phyloP scores from a whole-genome alignment of 441 rosid genomes.

The Syzygium malaccense region DNA sequence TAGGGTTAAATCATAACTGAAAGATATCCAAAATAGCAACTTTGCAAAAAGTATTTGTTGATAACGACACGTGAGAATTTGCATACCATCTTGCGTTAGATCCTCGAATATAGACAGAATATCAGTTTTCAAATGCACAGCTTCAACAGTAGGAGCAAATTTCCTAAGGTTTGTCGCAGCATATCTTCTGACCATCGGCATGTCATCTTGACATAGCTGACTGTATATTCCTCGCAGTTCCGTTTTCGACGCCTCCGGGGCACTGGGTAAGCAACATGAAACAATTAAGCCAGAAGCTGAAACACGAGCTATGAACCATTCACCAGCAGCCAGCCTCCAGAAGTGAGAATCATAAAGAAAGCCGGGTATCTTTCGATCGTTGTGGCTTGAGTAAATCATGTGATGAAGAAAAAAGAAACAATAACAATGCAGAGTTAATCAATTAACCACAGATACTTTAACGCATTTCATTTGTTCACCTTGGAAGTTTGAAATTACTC shows the following conservation, averaged over 20 bases:
- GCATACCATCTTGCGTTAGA: constrained; percentile 83
- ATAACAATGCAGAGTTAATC: neutral
- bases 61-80: neutral
- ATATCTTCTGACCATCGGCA: constrained; percentile 99
- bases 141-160: constrained; percentile 90
- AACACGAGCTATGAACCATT: constrained; percentile 97
- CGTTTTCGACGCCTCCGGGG: constrained; percentile 54
- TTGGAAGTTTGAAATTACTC: neutral
- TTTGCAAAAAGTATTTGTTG: neutral
- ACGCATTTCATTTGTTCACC: neutral
- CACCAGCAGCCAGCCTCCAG: constrained; percentile 85
- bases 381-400: neutral
- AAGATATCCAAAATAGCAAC: neutral
- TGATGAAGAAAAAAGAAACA: neutral
- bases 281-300: constrained; percentile 88
- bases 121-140: constrained; percentile 63
- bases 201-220: constrained; percentile 90
- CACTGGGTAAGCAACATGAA: constrained; percentile 84
- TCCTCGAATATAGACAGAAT: constrained; percentile 85
- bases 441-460: neutral
- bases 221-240: constrained; percentile 66
- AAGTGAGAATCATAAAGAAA: neutral
- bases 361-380: neutral
- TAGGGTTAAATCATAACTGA: neutral
- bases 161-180: constrained; percentile 90